phyloP scores from a whole-genome alignment of 148 eudicot species.

The Dysphania ambrosioides region DNA sequence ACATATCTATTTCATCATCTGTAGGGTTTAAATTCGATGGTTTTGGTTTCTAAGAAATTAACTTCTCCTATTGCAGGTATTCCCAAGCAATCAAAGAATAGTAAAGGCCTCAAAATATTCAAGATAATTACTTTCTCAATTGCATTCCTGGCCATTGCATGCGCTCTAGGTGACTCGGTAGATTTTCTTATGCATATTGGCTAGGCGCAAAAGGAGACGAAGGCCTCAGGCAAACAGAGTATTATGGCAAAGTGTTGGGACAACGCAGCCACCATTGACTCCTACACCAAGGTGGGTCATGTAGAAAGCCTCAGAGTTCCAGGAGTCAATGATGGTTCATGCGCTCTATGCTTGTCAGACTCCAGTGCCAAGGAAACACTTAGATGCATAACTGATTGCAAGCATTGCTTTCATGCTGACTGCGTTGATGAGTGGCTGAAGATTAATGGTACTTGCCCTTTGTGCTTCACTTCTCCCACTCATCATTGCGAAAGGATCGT shows the following conservation, averaged over 20 bases:
- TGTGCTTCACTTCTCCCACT: slow-evolving; percentile 64
- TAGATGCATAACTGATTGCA: slow-evolving; percentile 69
- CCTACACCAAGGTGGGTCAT: slow-evolving; percentile 59
- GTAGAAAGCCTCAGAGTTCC: slow-evolving; percentile 83
- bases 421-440: slow-evolving; percentile 84
- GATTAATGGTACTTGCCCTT: slow-evolving; percentile 62
- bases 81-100: background rate
- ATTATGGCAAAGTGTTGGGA: slow-evolving; percentile 17
- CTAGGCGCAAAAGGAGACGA: slow-evolving; percentile 21
- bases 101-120: slow-evolving; percentile 32
- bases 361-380: slow-evolving; percentile 52
- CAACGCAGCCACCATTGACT: slow-evolving; percentile 59
- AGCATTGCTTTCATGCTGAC: slow-evolving; percentile 82
- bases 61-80: slow-evolving; percentile 18
- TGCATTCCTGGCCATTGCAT: slow-evolving; percentile 47
- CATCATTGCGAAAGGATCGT: slow-evolving; percentile 18
- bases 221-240: background rate
- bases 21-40: background rate
- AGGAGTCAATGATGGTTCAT: slow-evolving; percentile 52
- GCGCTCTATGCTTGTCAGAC: slow-evolving; percentile 79
- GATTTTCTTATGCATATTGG: slow-evolving; percentile 32
- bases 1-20: no score
- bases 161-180: slow-evolving; percentile 36
- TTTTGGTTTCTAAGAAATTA: background rate
- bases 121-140: slow-evolving; percentile 50